phyloP scores from a whole-genome alignment of 495 filamentous ascomycete genomes.

The Penicillium herquei region DNA sequence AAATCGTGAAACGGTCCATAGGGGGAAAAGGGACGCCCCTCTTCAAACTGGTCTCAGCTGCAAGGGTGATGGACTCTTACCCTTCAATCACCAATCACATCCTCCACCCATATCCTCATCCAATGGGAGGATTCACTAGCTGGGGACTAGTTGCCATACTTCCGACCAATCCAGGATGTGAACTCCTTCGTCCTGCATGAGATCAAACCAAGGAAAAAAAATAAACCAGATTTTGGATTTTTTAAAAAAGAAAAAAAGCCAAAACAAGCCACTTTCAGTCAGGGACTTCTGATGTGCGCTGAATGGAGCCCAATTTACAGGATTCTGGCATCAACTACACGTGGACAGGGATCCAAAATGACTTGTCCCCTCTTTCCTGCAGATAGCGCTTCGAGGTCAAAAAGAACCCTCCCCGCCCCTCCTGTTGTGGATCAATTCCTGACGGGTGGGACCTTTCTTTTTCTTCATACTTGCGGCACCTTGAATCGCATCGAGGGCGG shows the following conservation, averaged over 20 bases:
- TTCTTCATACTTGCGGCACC: constrained; percentile 9
- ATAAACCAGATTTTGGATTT: background rate
- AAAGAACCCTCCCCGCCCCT: constrained; percentile 11
- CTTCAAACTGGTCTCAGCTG: constrained; percentile 8
- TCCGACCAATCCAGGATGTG: constrained; percentile 8
- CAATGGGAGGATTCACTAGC: constrained; percentile 1
- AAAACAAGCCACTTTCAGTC: constrained; percentile 3
- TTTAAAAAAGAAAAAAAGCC: constrained; percentile 1
- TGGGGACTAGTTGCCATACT: background rate
- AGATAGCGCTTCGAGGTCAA: constrained; percentile 5
- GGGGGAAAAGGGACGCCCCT: constrained; percentile 1
- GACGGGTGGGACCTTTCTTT: constrained; percentile 12
- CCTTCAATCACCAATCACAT: constrained; percentile 15
- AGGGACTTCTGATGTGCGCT: constrained; percentile 6
- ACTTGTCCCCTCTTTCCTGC: constrained; percentile 9
- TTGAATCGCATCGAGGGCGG: constrained; percentile 14
- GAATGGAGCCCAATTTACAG: constrained; percentile 1
- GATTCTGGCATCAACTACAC: constrained; percentile 12
- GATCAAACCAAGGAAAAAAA: constrained; percentile 1
- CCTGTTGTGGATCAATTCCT: constrained; percentile 12
- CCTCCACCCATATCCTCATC: background rate
- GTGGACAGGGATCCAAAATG: constrained; percentile 21
- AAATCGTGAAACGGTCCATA: constrained; percentile 10
- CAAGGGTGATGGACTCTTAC: constrained; percentile 17
- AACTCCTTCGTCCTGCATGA: constrained; percentile 12